phyloP scores from a whole-genome alignment of 1,139 yeast genomes.

The Blastobotrys petasosporus region DNA sequence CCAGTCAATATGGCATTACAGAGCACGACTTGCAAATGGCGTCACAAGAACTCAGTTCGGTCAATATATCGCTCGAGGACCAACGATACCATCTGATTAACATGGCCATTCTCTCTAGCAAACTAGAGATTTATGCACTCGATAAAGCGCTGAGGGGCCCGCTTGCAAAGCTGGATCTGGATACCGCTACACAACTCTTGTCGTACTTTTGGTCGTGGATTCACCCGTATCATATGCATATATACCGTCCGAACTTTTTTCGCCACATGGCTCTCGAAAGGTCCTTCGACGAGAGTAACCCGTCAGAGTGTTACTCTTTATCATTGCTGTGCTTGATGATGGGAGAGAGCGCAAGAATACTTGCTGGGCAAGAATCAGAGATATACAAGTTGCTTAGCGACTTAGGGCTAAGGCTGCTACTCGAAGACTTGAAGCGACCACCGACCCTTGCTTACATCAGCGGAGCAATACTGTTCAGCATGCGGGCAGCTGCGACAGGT shows the following conservation, averaged over 20 bases:
- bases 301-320: constrained; percentile 9
- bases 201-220: constrained; percentile 12
- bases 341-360: constrained; percentile 7
- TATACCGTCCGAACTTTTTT: constrained; percentile 10
- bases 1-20: constrained; percentile 1
- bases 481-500: constrained; percentile 2
- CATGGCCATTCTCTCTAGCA: constrained; percentile 1
- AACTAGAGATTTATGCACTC: constrained; percentile 10
- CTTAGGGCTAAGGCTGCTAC: constrained; percentile 1
- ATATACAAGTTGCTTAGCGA: constrained; percentile 7
- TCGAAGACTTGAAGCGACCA: constrained; percentile 3
- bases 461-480: constrained; percentile 4
- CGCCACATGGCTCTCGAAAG: constrained; percentile 8
- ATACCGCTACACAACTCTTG: constrained; percentile 8
- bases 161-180: background rate
- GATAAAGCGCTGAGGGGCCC: constrained; percentile 5
- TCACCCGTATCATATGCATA: constrained; percentile 11
- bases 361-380: constrained; percentile 7
- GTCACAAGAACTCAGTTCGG: background rate
- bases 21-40: constrained; percentile 2
- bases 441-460: constrained; percentile 4
- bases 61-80: background rate
- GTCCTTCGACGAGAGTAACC: background rate
- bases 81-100: constrained; percentile 2
- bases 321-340: constrained; percentile 10